Evolutionary conservation across 805 yeast species (phyloP), one percentile per base, ranked within the genome.

Genomic region (Nakazawaea sp.): DNA sequence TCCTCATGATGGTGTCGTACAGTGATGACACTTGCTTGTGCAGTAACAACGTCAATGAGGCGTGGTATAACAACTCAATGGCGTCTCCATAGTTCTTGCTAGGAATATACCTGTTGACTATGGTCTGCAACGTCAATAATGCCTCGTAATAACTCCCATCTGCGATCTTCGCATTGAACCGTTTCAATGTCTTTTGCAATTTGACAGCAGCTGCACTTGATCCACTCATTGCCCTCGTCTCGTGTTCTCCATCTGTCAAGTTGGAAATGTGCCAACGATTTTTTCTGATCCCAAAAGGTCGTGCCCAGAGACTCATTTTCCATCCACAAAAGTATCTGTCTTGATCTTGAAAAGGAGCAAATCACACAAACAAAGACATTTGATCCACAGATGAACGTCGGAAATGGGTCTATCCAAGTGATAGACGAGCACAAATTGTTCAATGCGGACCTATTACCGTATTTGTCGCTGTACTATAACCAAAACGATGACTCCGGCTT

Each of bases 121-220:
- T 83, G 5, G 97, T 87, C 51, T 96, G 68, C 35, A 92, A 69
- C 0, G 96, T 89, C 58, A 92, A 97, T 56, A 90, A 96, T 0
- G 97, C 97, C 55, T 92, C 98, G 55, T 90, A 90, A 61, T 70
- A 87, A 38, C 88, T 83, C 2, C 85, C 86, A 34, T 70, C 70
- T 35, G 70, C 73, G 45, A 90, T 81, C 55, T 55, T 56, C 30
- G 66, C 70, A 51, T 78, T 74, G 61, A 81, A 82, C 46, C 92
- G 64, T 17, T 68, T 75, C 31, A 81, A 57, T 1, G 87, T 80
- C 48, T 72, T 70, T 36, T 70, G 66, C 18, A 81, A 57, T 50
- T 77, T 79, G 6, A 27, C 18, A n/a, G n/a, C n/a, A n/a, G n/a
- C n/a, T n/a, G n/a, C n/a, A n/a, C n/a, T n/a, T n/a, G n/a, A n/a